These are phyloP conservation scores for Paramecium biaurelia DNA, from an alignment of 73 alveolate genomes.

Conservation along the genomic window DNA sequence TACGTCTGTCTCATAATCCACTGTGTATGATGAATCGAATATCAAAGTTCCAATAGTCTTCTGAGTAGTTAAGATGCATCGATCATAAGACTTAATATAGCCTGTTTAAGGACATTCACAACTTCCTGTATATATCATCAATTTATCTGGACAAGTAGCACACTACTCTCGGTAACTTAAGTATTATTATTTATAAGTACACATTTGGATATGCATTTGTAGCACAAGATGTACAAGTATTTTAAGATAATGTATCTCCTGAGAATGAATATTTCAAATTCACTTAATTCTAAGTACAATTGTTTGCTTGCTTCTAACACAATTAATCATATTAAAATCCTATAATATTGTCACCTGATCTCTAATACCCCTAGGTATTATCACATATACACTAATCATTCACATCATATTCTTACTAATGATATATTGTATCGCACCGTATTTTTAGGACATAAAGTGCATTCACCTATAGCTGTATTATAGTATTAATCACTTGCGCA, in stretches of 20 bases:
- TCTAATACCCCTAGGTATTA: not conserved
- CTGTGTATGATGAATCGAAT: not conserved
- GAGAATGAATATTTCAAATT: not conserved
- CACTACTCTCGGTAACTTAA: not conserved
- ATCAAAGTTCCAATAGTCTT: not conserved
- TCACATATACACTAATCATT: constrained; percentile 29
- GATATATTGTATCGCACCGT: not conserved
- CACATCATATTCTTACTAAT: not conserved
- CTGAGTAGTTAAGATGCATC: not conserved
- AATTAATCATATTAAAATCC: not conserved
- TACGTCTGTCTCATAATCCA: not conserved
- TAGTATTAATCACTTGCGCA: constrained; percentile 2
- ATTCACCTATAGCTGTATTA: not conserved
- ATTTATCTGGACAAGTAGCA: not conserved
- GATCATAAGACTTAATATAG: not conserved
- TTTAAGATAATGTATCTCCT: not conserved
- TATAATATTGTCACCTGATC: not conserved
- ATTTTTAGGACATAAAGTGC: not conserved
- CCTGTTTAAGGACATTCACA: not conserved
- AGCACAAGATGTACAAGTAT: not conserved
- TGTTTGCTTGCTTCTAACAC: not conserved
- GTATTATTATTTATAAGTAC: not conserved
- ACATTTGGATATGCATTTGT: not conserved
- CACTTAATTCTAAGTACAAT: not conserved
- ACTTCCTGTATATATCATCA: not conserved